phyloP scores from a whole-genome alignment of 2,329 filamentous ascomycete genomes.

The Seiridium cupressi region DNA sequence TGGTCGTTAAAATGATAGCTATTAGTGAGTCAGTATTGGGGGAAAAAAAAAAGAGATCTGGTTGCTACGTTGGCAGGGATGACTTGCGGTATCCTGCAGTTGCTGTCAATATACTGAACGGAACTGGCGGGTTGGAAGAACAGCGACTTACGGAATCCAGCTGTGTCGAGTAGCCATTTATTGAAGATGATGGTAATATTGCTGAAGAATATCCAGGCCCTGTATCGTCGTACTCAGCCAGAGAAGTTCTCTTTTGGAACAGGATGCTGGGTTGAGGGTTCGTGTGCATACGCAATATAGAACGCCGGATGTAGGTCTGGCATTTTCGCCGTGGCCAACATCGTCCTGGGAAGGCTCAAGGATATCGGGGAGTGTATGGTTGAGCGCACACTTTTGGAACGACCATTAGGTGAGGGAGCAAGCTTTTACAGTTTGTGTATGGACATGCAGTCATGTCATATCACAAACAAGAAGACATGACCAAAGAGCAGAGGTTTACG shows the following conservation, averaged over 20 bases:
- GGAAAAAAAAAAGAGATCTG: background rate
- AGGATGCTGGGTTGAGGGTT: background rate
- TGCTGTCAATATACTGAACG: too few species aligned
- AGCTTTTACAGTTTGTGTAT: too few species aligned
- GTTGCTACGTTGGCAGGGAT: background rate
- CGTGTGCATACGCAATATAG: constrained; percentile 10
- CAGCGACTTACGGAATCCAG: constrained; percentile 64
- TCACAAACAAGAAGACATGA: too few species aligned
- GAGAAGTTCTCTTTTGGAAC: background rate
- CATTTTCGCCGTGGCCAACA: background rate
- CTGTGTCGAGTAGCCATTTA: constrained; percentile 79
- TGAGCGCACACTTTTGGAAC: background rate
- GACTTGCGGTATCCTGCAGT: constrained; percentile 1
- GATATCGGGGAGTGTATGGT: background rate
- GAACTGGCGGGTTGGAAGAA: background rate
- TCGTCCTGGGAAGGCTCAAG: background rate
- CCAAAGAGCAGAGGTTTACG: too few species aligned
- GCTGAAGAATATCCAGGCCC: constrained; percentile 79
- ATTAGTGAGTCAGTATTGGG: background rate
- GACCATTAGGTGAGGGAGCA: background rate
- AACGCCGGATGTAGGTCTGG: constrained; percentile 10
- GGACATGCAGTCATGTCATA: too few species aligned
- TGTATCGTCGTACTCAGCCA: constrained; percentile 16
- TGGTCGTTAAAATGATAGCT: constrained; percentile 61
- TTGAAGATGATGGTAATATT: constrained; percentile 87